phyloP scores from a whole-genome alignment of 2,329 filamentous ascomycete species.

The Sporothrix brunneoviolacea region DNA sequence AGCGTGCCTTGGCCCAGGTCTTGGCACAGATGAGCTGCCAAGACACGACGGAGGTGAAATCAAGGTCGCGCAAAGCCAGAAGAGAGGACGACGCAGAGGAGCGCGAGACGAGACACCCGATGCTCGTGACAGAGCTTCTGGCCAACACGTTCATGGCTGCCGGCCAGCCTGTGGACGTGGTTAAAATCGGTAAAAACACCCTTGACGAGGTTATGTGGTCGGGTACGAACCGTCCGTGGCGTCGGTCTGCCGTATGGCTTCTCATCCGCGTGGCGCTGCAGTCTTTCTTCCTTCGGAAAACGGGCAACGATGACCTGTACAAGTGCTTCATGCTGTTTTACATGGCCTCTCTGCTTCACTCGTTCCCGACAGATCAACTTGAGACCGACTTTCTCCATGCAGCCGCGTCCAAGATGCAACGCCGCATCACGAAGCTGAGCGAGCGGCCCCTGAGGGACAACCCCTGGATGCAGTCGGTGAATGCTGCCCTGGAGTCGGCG shows the following conservation, averaged over 20 bases:
- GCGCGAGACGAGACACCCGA: slow-evolving; percentile 43
- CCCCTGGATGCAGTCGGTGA: background rate
- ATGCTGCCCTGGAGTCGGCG: slow-evolving; percentile 8
- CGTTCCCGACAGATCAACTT: background rate
- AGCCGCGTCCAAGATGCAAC: slow-evolving; percentile 8
- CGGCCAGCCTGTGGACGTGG: slow-evolving; percentile 23
- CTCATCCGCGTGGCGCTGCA: slow-evolving; percentile 16
- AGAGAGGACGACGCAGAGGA: slow-evolving; percentile 31
- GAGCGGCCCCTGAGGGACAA: background rate
- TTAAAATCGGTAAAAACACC: slow-evolving; percentile 43
- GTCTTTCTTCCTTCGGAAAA: slow-evolving; percentile 6
- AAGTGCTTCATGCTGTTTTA: slow-evolving; percentile 46
- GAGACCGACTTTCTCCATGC: slow-evolving; percentile 25
- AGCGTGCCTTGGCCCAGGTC: slow-evolving; percentile 19
- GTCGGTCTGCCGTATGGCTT: slow-evolving; percentile 16
- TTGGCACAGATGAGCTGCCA: slow-evolving; percentile 27
- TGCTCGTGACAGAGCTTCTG: slow-evolving; percentile 45
- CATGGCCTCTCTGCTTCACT: slow-evolving; percentile 31
- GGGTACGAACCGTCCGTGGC: slow-evolving; percentile 13
- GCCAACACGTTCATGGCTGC: slow-evolving; percentile 31
- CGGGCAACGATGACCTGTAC: slow-evolving; percentile 28
- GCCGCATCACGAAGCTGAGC: slow-evolving; percentile 36
- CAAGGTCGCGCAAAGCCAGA: slow-evolving; percentile 31
- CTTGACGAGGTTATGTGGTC: slow-evolving; percentile 47
- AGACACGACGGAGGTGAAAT: slow-evolving; percentile 14